phyloP scores from a whole-genome alignment of 2,329 filamentous ascomycete species.

The Calonectria henricotiae region DNA sequence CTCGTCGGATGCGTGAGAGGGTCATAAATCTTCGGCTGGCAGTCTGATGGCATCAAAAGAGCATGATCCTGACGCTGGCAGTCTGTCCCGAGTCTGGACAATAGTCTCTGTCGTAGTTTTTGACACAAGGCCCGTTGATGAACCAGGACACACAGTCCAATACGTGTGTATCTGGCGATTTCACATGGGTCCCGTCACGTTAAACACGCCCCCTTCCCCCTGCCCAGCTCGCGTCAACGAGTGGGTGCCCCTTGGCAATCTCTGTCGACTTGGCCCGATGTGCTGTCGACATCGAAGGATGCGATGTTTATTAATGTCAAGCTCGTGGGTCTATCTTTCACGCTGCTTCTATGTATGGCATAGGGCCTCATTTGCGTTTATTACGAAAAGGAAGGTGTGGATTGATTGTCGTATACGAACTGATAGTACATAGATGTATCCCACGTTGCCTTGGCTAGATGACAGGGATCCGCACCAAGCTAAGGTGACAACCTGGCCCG shows the following conservation, averaged over 20 bases:
- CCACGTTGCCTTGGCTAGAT: slow-evolving; percentile 16
- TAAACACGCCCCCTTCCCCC: slow-evolving; percentile 38
- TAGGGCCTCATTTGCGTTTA: slow-evolving; percentile 23
- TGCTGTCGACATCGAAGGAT: slow-evolving; percentile 30
- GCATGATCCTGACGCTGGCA: slow-evolving; percentile 27
- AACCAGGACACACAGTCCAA: slow-evolving; percentile 34
- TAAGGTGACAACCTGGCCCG: slow-evolving; percentile 19
- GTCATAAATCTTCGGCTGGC: background rate
- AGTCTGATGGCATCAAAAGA: slow-evolving; percentile 9
- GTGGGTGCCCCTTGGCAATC: slow-evolving; percentile 45
- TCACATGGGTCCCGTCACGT: slow-evolving; percentile 35
- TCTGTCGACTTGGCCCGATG: slow-evolving; percentile 37
- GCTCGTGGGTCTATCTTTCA: slow-evolving; percentile 39
- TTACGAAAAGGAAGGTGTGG: slow-evolving; percentile 12
- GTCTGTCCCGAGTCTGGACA: slow-evolving; percentile 11
- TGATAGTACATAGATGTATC: slow-evolving; percentile 7
- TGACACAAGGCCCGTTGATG: slow-evolving; percentile 27
- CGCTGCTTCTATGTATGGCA: slow-evolving; percentile 25
- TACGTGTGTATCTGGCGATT: slow-evolving; percentile 32
- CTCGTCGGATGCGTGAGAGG: background rate
- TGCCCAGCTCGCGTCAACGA: slow-evolving; percentile 45
- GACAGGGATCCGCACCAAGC: slow-evolving; percentile 9
- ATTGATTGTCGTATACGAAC: slow-evolving; percentile 20
- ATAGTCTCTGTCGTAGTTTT: slow-evolving; percentile 5
- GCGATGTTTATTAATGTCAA: slow-evolving; percentile 46